phyloP scores from a whole-genome alignment of 495 filamentous ascomycete genomes.

The Tetracladium setigerum region DNA sequence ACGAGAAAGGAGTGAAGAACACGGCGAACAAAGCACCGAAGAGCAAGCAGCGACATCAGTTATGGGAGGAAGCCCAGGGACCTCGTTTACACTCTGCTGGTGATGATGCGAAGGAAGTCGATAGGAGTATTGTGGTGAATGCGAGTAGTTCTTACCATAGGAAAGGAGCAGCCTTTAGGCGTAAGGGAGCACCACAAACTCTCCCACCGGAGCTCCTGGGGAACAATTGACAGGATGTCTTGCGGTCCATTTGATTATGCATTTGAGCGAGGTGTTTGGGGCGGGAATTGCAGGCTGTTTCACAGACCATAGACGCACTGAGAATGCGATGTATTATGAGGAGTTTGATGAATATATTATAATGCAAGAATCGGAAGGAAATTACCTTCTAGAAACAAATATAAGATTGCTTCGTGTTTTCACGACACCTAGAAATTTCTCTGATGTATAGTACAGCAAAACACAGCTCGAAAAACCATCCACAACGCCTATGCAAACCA shows the following conservation, averaged over 20 bases:
- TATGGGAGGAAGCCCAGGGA: conserved; percentile 30
- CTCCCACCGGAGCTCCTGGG: too few relatives aligned
- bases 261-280: conserved; percentile 13
- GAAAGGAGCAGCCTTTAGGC: conserved; percentile 20
- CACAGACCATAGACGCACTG: background rate
- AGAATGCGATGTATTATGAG: too few relatives aligned
- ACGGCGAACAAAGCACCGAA: conserved; percentile 26
- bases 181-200: background rate
- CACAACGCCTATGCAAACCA: too few relatives aligned
- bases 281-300: background rate
- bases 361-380: too few relatives aligned
- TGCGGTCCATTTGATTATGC: background rate
- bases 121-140: conserved; percentile 30
- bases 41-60: conserved; percentile 24
- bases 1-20: conserved; percentile 26
- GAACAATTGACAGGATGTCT: too few relatives aligned
- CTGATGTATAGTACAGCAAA: too few relatives aligned
- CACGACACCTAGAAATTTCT: too few relatives aligned
- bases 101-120: conserved; percentile 5
- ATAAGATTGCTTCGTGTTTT: too few relatives aligned
- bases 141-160: conserved; percentile 30
- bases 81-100: conserved; percentile 9
- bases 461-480: too few relatives aligned
- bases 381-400: too few relatives aligned
- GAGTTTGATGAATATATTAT: too few relatives aligned